Percentiles rank a stretch among this genome's conserved stretches.
Conservation (phyloP, 169 alveolate species). For the Cytauxzoon felis region DNA sequence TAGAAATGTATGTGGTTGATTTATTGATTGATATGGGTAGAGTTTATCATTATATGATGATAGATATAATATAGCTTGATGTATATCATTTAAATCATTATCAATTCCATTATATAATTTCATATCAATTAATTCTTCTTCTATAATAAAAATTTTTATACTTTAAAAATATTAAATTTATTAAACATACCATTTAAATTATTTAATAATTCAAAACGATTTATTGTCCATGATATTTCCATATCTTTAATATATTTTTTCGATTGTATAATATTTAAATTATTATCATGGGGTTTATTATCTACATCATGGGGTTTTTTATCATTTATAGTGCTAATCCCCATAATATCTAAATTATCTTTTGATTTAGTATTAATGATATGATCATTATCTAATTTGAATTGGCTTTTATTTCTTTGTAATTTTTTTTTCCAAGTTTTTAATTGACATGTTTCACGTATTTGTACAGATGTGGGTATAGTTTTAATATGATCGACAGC, state of each 20-base stretch:
- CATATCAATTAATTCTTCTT: constrained; percentile 2
- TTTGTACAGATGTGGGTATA: constrained; percentile 51
- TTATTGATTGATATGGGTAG: constrained; percentile 22
- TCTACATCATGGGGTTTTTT: background rate
- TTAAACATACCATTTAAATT: constrained; percentile 1
- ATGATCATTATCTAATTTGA: constrained; percentile 23
- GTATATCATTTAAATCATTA: background rate
- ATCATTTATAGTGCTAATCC: background rate
- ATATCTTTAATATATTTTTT: background rate
- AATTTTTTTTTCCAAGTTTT: constrained; percentile 45
- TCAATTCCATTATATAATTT: constrained; percentile 11
- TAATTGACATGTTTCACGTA: constrained; percentile 58
- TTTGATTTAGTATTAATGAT: background rate
- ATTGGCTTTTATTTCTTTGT: constrained; percentile 36
- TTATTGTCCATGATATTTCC: constrained; percentile 30
- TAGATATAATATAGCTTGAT: background rate
- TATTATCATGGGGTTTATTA: background rate
- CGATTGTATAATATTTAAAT: background rate
- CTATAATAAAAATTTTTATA: background rate
- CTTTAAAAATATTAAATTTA: constrained; percentile 9
- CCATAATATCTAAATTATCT: background rate
- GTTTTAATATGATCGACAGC: constrained; percentile 26
- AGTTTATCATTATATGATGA: background rate
- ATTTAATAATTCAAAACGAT: background rate
- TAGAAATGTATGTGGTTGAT: too few species aligned